These are phyloP conservation scores for Liquidambar formosana DNA, from an alignment of 164 flowering plant species.

Conservation along the genomic window DNA sequence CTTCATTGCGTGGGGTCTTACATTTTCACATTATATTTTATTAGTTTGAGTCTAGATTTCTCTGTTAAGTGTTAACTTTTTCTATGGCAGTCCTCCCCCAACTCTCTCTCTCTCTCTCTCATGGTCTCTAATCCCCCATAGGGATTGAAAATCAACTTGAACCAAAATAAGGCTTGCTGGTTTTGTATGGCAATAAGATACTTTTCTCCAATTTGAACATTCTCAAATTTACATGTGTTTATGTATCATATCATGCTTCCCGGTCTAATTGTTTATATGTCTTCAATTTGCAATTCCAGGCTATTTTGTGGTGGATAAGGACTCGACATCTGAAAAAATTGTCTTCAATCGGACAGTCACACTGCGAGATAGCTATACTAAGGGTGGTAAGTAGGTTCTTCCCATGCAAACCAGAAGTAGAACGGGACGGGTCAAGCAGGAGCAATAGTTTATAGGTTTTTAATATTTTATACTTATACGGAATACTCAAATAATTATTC, in stretches of 20 bases:
- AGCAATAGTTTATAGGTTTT: background rate
- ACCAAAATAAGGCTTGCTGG: no score
- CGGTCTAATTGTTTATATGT: background rate
- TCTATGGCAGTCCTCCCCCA: no score
- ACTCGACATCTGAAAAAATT: constrained; percentile 69
- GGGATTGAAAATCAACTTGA: no score
- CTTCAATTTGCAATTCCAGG: constrained; percentile 39
- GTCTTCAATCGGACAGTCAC: constrained; percentile 88
- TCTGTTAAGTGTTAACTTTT: no score
- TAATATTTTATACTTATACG: background rate
- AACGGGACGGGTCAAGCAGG: background rate
- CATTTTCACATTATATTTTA: no score
- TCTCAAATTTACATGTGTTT: no score
- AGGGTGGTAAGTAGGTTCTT: constrained; percentile 50
- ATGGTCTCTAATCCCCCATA: no score
- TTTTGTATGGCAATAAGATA: no score
- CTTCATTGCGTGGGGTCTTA: no score
- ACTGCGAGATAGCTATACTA: constrained; percentile 67
- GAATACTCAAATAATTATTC: background rate
- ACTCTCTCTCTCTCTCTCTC: no score
- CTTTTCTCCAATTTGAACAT: no score
- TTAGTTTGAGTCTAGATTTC: no score
- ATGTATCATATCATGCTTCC: background rate
- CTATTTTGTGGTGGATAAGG: constrained; percentile 76
- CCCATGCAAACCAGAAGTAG: background rate